Evolutionary conservation across 352 stramenopile species (phyloP), one percentile per base, ranked within the genome.

Genomic region (Achlya hypogyna): DNA sequence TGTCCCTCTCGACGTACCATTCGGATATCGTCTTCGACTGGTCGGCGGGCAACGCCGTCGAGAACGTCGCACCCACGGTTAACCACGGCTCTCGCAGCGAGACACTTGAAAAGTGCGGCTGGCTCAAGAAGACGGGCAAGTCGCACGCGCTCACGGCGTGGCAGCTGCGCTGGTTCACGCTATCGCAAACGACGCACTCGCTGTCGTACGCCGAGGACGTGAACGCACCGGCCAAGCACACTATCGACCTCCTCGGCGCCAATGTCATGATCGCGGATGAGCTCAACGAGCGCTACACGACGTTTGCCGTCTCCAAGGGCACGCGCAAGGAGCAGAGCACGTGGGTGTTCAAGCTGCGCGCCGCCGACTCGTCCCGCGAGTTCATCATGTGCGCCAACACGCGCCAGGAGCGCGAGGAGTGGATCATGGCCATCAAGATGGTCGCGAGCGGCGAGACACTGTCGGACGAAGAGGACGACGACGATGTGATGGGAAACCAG

Each of bases 231-330:
- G 79, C 78, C 16, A 91, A 91, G 69, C 63, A 86, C 29, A 64
- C 54, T 5, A 92, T 94, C 23, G 78, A 84, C 31, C 62, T 94
- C 28, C 76, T 74, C 22, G 80, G 82, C 51, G 91, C 83, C 65
- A 85, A 75, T 0, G 72, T 94, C 20, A 80, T 74, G 52, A 77
- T 82, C 34, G 82, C 85, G 1, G 78, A 94, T 65, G 82, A 92
- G 38, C 88, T 94, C 80, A 94, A 92, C 59, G 81, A 91, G 42
- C 88, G 87, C 56, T 92, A 88, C 71, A 94, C 81, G 49, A 92
- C 82, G 2, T 78, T 78, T 6, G 81, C 84, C 16, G 84, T 91
- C 31, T 92, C 88, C 71, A 94, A 84, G 58, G 82, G 85, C 12
- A 94, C 85, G 12, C 78, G 82, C 34, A 90, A 87, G 63, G 74